Percentiles rank a stretch among this genome's conserved stretches.
Conservation (phyloP, 257 asterid species). For the Nicotiana benthamiana region DNA sequence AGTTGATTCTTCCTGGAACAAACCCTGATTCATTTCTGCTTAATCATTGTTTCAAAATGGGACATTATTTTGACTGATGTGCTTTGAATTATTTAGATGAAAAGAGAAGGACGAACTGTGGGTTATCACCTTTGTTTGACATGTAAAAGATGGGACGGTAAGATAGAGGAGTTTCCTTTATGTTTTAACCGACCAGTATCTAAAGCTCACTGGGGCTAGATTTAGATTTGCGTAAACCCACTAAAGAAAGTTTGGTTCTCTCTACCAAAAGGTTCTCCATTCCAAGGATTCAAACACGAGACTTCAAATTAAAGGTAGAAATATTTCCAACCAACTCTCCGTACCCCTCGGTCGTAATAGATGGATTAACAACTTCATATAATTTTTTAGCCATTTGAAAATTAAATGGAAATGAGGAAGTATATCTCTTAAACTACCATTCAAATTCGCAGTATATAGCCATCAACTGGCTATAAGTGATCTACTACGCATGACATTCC, state of each 20-base stretch:
- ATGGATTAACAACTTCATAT: not conserved
- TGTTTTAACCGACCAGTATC: too few relatives aligned
- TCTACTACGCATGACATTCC: not conserved
- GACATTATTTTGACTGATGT: too few relatives aligned
- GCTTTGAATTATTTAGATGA: too few relatives aligned
- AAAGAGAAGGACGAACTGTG: not conserved
- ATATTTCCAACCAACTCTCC: too few relatives aligned
- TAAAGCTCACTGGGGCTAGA: too few relatives aligned
- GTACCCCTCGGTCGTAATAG: too few relatives aligned
- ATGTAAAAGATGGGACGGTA: not conserved
- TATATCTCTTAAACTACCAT: not conserved
- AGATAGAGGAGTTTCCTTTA: not conserved
- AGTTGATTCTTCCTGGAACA: not conserved
- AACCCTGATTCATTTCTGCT: not conserved
- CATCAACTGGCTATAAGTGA: not conserved
- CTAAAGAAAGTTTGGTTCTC: too few relatives aligned
- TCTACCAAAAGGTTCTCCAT: too few relatives aligned
- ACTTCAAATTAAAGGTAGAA: too few relatives aligned
- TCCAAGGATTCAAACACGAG: too few relatives aligned
- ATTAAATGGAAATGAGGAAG: not conserved
- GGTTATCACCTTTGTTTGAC: not conserved
- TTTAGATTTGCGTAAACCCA: too few relatives aligned
- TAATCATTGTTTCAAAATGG: not conserved
- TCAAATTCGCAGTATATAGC: not conserved
- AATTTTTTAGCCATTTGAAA: not conserved